A percentile compares a stretch with the other conserved stretches of the same genome.
Evolutionary conservation across 768 basidiomycete species (phyloP).

Genomic region (Podaxis pistillaris): DNA sequence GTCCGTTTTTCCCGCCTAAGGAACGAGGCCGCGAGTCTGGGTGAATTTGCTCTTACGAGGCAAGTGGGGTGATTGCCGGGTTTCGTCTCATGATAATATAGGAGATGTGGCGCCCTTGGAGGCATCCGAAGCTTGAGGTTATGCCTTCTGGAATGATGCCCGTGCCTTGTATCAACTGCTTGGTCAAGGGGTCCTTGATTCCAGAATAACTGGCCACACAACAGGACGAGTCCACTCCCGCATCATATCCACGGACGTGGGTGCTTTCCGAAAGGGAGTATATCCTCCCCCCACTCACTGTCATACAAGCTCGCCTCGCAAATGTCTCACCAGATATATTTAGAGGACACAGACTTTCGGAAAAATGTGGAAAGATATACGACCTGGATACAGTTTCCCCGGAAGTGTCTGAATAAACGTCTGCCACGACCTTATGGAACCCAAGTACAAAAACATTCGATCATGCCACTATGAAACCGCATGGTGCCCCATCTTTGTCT

Average conservation of each 20-base stretch:
- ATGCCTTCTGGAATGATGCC: constrained; percentile 10
- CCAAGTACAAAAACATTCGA: neutral
- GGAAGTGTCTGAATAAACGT: neutral
- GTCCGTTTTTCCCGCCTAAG: neutral
- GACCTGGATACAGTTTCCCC: neutral
- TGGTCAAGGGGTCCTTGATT: neutral
- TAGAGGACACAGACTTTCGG: neutral
- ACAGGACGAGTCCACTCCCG: neutral
- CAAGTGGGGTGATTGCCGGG: constrained; percentile 15
- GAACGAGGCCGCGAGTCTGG: constrained; percentile 2
- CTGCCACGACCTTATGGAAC: neutral
- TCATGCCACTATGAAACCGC: constrained; percentile 1
- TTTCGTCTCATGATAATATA: constrained; percentile 5
- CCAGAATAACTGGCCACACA: neutral
- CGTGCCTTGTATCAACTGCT: neutral
- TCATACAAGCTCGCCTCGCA: neutral
- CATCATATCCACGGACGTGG: neutral
- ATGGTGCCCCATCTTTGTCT: neutral
- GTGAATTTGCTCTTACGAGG: constrained; percentile 9
- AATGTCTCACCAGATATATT: neutral
- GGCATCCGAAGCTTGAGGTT: constrained; percentile 11
- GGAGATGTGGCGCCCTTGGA: constrained; percentile 7
- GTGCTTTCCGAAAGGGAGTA: neutral
- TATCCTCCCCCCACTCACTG: neutral
- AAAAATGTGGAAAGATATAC: neutral